A percentile compares a stretch with the other conserved stretches of the same genome.
These are phyloP conservation scores for Pythium coloratum DNA, from an alignment of 352 stramenopile species.

Conservation along the genomic window DNA sequence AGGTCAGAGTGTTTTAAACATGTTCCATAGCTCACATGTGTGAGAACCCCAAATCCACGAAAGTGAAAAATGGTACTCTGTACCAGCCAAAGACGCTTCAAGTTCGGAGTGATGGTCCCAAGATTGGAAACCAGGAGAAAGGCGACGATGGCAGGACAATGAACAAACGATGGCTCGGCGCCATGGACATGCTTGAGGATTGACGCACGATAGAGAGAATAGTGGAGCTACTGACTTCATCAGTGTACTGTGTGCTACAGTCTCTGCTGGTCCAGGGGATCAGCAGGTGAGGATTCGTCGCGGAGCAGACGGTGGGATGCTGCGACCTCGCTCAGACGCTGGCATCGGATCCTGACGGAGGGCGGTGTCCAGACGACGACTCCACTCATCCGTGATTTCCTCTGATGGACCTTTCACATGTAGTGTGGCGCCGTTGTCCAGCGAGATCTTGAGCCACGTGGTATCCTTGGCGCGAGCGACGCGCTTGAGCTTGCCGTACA, in stretches of 20 bases:
- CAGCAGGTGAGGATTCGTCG: slow-evolving; percentile 26
- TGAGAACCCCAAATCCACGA: slow-evolving; percentile 6
- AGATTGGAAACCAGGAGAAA: slow-evolving; percentile 5
- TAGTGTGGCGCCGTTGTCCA: slow-evolving; percentile 13
- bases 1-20: background rate
- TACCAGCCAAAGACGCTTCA: slow-evolving; percentile 29
- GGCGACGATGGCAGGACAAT: background rate
- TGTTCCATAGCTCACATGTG: background rate
- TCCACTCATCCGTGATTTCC: slow-evolving; percentile 15
- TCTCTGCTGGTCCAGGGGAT: background rate
- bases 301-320: background rate
- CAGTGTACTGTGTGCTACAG: background rate
- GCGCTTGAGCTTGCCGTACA: slow-evolving; percentile 32
- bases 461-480: slow-evolving; percentile 12
- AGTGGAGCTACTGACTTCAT: background rate
- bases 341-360: slow-evolving; percentile 8
- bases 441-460: slow-evolving; percentile 30
- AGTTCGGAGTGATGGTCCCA: slow-evolving; percentile 34
- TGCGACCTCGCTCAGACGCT: background rate
- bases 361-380: slow-evolving; percentile 16
- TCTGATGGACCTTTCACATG: slow-evolving; percentile 5
- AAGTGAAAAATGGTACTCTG: slow-evolving; percentile 21
- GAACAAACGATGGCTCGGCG: background rate
- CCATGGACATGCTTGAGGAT: background rate
- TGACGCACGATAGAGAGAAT: background rate